These are phyloP conservation scores for Lathyrus oleraceus DNA, from an alignment of 306 rosid genomes.

Conservation along the genomic window DNA sequence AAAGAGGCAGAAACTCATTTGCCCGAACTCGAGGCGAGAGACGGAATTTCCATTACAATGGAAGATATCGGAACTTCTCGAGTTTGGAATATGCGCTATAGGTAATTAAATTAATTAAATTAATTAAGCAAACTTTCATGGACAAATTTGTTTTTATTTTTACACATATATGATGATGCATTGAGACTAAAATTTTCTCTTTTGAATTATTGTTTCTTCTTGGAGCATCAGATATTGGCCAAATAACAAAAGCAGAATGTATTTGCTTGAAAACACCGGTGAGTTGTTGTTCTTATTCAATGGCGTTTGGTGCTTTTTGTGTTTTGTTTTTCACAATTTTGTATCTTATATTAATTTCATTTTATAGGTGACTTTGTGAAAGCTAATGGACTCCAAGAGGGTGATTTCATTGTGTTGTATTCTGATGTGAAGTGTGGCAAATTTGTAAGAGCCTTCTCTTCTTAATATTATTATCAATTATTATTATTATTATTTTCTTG, in stretches of 20 bases:
- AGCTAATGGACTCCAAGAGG: conserved; percentile 99
- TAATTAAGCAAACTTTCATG: neutral
- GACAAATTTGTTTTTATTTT: neutral
- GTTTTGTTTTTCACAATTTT: neutral
- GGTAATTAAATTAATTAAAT: conserved; percentile 46
- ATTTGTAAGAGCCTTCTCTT: conserved; percentile 53
- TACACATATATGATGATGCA: neutral
- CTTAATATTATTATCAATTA: neutral
- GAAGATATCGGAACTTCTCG: conserved; percentile 94
- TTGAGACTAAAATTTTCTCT: conserved; percentile 33
- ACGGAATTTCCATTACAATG: conserved; percentile 87
- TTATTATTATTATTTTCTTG: neutral
- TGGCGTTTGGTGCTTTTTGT: neutral
- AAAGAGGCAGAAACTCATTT: conserved; percentile 97
- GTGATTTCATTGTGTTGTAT: conserved; percentile 94
- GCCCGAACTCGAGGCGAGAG: conserved; percentile 92
- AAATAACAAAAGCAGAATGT: conserved; percentile 98
- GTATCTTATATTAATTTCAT: neutral
- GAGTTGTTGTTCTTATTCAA: neutral
- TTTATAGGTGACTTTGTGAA: conserved; percentile 86
- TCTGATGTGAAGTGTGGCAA: conserved; percentile 87
- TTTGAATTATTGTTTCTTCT: conserved; percentile 20
- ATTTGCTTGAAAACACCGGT: conserved; percentile 98
- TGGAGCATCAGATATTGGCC: conserved; percentile 98
- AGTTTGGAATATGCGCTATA: conserved; percentile 97